phyloP scores from a whole-genome alignment of 192 early-diverging fungal genomes.

The Neocallimastix lanati region DNA sequence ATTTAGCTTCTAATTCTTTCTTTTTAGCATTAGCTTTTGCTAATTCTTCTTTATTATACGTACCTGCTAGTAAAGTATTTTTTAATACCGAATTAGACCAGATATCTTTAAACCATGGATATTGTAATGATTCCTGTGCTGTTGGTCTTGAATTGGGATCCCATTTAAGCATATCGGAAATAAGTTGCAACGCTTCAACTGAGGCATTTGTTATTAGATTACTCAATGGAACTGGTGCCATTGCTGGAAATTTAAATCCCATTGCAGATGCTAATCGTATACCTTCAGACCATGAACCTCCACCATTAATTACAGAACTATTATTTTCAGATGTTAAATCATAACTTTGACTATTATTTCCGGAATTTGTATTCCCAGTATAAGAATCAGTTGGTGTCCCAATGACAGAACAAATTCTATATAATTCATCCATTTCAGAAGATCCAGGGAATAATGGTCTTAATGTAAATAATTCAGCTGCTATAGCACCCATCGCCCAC shows the following conservation, averaged over 20 bases:
- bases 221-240: conserved; percentile 5
- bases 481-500: conserved; percentile 86
- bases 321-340: conserved; percentile 3
- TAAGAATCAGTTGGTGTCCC: conserved; percentile 41
- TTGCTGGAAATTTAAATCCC: conserved; percentile 28
- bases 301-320: conserved; percentile 20
- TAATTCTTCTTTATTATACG: background rate
- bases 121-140: conserved; percentile 47
- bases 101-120: conserved; percentile 30
- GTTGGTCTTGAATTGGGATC: conserved; percentile 60
- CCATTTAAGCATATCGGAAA: conserved; percentile 55
- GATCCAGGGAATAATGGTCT: conserved; percentile 84
- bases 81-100: background rate
- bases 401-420: conserved; percentile 59
- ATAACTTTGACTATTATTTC: conserved; percentile 1
- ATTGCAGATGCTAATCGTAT: conserved; percentile 22
- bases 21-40: background rate
- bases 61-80: background rate
- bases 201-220: background rate
- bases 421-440: conserved; percentile 84
- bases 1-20: background rate
- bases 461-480: conserved; percentile 73
- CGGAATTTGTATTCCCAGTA: conserved; percentile 1
- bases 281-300: conserved; percentile 28
- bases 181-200: conserved; percentile 13